These are phyloP conservation scores for Mucor plumbeus DNA, from an alignment of 371 early-diverging fungal species.

Conservation along the genomic window DNA sequence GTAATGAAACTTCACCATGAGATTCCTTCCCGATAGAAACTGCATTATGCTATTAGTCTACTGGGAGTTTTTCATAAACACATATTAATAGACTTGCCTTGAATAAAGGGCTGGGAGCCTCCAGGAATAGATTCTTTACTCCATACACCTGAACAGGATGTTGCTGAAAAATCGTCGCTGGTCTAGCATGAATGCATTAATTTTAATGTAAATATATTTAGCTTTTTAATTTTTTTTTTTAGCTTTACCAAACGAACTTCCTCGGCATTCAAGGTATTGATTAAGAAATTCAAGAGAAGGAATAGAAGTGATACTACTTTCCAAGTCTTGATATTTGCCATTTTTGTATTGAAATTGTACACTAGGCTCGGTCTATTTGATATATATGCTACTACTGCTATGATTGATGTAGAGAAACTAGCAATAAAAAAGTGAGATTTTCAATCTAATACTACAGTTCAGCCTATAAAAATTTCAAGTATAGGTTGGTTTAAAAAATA, in stretches of 20 bases:
- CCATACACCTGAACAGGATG: slow-evolving; percentile 58
- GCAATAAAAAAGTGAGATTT: too few species aligned
- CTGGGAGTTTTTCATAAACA: too few species aligned
- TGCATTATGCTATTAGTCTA: slow-evolving; percentile 16
- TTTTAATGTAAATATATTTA: too few species aligned
- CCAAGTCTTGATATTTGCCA: slow-evolving; percentile 7
- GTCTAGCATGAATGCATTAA: slow-evolving; percentile 29
- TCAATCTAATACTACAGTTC: too few species aligned
- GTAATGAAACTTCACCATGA: slow-evolving; percentile 50
- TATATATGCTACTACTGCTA: neutral
- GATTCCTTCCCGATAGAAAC: slow-evolving; percentile 53
- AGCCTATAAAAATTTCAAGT: too few species aligned
- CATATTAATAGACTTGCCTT: slow-evolving; percentile 27
- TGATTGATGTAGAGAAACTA: too few species aligned
- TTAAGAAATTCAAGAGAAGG: slow-evolving; percentile 8
- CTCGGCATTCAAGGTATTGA: slow-evolving; percentile 13
- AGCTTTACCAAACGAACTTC: slow-evolving; percentile 22
- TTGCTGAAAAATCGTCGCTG: slow-evolving; percentile 48
- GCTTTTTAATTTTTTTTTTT: neutral
- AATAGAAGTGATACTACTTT: neutral
- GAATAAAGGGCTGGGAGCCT: slow-evolving; percentile 48
- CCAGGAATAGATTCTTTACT: slow-evolving; percentile 52
- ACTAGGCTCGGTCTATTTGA: neutral
- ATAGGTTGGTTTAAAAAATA: too few species aligned
- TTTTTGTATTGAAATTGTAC: neutral